phyloP scores from a whole-genome alignment of 306 rosid species.

The Citrullus colocynthis region DNA sequence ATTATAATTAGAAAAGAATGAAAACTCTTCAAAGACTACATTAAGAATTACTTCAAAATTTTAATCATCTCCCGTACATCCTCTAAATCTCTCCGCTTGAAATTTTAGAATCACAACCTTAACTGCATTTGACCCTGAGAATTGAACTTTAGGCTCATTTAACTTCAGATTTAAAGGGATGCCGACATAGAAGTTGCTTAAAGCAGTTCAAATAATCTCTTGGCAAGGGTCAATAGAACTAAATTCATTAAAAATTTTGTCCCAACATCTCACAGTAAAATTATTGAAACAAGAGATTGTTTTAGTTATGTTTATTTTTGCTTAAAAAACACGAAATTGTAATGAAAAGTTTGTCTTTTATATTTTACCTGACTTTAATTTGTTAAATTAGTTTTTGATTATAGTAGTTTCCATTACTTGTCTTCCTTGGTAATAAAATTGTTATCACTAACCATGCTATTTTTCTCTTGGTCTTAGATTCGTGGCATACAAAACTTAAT shows the following conservation, averaged over 20 bases:
- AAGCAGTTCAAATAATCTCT: background rate
- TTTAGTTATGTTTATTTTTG: background rate
- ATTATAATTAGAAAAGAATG: background rate
- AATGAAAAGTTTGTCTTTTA: too few relatives aligned
- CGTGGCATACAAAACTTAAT: constrained; percentile 68
- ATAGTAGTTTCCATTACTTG: background rate
- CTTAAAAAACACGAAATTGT: background rate
- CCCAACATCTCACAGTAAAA: background rate
- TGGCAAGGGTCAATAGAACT: background rate
- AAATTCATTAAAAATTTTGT: background rate
- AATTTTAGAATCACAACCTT: background rate
- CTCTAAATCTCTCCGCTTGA: background rate
- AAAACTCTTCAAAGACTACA: background rate
- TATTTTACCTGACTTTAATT: too few relatives aligned
- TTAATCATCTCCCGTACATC: background rate
- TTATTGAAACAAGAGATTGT: background rate
- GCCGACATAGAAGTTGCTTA: background rate
- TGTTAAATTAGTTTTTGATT: too few relatives aligned
- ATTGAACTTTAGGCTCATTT: background rate
- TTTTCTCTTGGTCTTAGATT: constrained; percentile 38
- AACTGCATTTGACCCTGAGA: background rate
- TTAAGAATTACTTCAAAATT: background rate
- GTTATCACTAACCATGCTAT: background rate
- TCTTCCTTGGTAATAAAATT: background rate
- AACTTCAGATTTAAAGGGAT: background rate